These are phyloP conservation scores for Pisolithus albus DNA, from an alignment of 768 basidiomycete genomes.

Conservation along the genomic window DNA sequence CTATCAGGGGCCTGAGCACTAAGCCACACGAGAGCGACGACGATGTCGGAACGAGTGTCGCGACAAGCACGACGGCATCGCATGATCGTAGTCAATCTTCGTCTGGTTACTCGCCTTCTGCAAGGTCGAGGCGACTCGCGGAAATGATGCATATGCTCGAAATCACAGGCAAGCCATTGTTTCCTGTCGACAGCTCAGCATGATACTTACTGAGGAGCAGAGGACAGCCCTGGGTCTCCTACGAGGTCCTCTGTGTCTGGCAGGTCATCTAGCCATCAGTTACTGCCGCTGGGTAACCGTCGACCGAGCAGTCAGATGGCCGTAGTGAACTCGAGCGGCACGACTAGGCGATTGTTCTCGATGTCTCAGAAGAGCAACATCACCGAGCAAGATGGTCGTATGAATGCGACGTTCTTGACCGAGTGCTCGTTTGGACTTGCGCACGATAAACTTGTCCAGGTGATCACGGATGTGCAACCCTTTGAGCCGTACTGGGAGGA, in stretches of 20 bases:
- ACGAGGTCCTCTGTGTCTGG: conserved; percentile 46
- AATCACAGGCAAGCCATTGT: conserved; percentile 46
- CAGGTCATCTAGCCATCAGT: conserved; percentile 36
- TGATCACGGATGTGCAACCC: conserved; percentile 91
- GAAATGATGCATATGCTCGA: conserved; percentile 73
- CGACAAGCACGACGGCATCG: conserved; percentile 7
- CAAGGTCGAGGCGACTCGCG: conserved; percentile 73
- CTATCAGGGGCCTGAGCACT: conserved; percentile 58
- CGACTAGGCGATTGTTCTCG: conserved; percentile 39
- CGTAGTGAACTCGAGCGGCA: conserved; percentile 14
- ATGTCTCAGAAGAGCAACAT: conserved; percentile 35
- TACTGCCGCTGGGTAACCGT: conserved; percentile 41
- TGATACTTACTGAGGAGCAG: conserved; percentile 5
- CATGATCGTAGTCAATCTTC: conserved; percentile 12
- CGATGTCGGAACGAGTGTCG: conserved; percentile 19
- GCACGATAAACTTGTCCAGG: conserved; percentile 85
- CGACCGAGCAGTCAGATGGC: conserved; percentile 31
- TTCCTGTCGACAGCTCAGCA: conserved; percentile 1
- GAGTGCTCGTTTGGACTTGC: conserved; percentile 95
- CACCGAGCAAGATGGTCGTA: conserved; percentile 26
- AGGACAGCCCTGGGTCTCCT: conserved; percentile 45
- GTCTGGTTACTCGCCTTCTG: conserved; percentile 44
- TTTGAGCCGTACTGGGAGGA: conserved; percentile 94
- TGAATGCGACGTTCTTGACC: conserved; percentile 73
- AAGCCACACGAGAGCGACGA: conserved; percentile 35